Evolutionary conservation across 306 rosid species (phyloP), one percentile per base, ranked within the genome.

Genomic region (Sphenostylis stenocarpa): DNA sequence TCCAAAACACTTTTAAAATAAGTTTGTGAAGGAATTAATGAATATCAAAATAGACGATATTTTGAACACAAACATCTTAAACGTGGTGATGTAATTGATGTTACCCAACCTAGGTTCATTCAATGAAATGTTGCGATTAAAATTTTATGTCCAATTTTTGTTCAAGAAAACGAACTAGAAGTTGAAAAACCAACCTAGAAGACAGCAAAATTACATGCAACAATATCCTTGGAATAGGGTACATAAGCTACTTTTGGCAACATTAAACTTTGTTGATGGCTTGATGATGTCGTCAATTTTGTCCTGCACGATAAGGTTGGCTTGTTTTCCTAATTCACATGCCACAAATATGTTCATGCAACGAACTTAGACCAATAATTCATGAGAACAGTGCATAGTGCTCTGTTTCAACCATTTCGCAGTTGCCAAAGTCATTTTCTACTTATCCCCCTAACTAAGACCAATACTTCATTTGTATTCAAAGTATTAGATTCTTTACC

Each of bases 301-400:
- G 45, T 31, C 78, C 10, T 60, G 24, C 11, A 38, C 66, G 52
- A 60, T 74, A 29, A 17, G 17, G 33, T 29, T 57, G 4, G 19
- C 47, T 17, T 45, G 52, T 74, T 31, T 74, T 61, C 61, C 16
- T 16, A 1, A 60, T 60, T 28, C 67, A 16, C 11, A 16, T 60
- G 43, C 13, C 21, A 29, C 14, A 60, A 28, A 29, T 31, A 16
- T 60, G 43, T 60, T 28, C 12, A 60, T 75, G 44, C 79, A 74
- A 74, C 31, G 62, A 75, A 62, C 62, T 45, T 75, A 29, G 49
- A 75, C 79, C 20, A 75, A 62, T 61, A 47, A 61, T 62, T 28
- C 29, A 44, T 7, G 6, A 6, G 26, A 31, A 62, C 21, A 17
- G 5, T 28, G 13, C 19, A 58, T 41, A 24, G 17, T 73, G 43